Evolutionary conservation across 768 basidiomycete genomes (phyloP).

Genomic region (Boletellus ananiceps): DNA sequence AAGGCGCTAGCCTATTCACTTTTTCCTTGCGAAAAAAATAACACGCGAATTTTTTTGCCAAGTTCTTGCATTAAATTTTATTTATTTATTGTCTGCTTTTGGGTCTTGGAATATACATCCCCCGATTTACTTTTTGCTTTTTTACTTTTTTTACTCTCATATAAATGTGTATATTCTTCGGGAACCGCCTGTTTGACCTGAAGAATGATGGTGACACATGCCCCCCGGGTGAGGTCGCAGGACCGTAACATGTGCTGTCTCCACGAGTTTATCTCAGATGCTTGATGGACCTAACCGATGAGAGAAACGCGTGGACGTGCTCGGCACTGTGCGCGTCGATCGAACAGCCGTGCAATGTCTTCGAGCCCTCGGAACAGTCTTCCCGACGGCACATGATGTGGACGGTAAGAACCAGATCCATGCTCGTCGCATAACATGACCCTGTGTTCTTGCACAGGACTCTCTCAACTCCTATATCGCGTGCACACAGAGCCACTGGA

Average conservation of each 20-base stretch:
- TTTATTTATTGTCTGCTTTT: slow-evolving; percentile 1
- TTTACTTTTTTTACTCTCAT: background rate
- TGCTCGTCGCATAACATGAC: background rate
- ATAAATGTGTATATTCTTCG: background rate
- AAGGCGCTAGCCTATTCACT: slow-evolving; percentile 18
- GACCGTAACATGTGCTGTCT: slow-evolving; percentile 19
- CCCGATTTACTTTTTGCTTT: background rate
- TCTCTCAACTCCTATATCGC: too few species aligned
- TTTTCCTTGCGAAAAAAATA: slow-evolving; percentile 14
- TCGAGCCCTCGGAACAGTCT: slow-evolving; percentile 12
- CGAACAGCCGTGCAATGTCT: slow-evolving; percentile 18
- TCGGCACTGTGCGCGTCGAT: slow-evolving; percentile 18
- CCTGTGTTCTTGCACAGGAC: too few species aligned
- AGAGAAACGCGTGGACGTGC: slow-evolving; percentile 8
- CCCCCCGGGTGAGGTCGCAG: slow-evolving; percentile 22
- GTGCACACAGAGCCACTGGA: too few species aligned
- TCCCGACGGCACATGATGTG: background rate
- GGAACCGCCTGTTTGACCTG: background rate
- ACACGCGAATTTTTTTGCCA: too few species aligned
- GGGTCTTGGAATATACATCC: background rate
- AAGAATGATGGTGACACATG: slow-evolving; percentile 16
- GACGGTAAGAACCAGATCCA: too few species aligned
- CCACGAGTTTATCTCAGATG: slow-evolving; percentile 31
- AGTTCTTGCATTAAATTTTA: slow-evolving; percentile 6
- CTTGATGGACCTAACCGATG: slow-evolving; percentile 5